Evolutionary conservation across 192 early-diverging fungal genomes (phyloP), one percentile per base, ranked within the genome.

Genomic region (Coemansia sp.): DNA sequence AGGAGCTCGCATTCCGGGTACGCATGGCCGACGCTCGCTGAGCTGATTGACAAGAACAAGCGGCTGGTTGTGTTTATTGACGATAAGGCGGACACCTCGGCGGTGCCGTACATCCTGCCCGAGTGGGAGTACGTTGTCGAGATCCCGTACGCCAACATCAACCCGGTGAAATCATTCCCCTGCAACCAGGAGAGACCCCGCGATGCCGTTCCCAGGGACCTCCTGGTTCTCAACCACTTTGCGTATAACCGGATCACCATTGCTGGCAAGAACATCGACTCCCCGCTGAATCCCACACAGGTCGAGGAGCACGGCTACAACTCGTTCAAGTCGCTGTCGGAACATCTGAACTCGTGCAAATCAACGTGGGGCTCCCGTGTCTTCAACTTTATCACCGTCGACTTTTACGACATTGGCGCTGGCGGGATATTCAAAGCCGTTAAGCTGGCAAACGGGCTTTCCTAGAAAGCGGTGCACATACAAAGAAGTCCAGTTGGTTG

Each of bases 21-120:
- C 39, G 13, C 50, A n/a, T 95, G 92, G 93, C 89, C 89, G 1
- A 93, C 91, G 7, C 77, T 92, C 2, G 69, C 67, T 1, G 55
- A 84, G 9, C 79, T 95, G 82, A 89, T 95, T 61, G 58, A 68
- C 7, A 74, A 63, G 19, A 86, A 86, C 40, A 89, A 92, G 75
- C 75, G 89, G 37, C 71, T 91, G 40, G 85, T 93, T 0, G 88
- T 87, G 39, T 90, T 88, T 71, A 64, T 88, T 9, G 90, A 92
- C 67, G 53, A 67, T 32, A 89, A 90, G 7, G 85, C 90, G 5
- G 86, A 91, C 70, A 69, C 83, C 4, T 71, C 62, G 5, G 58
- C 48, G n/a, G 88, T 89, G 5, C 67, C 81, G 6, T 83, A 83
- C 59, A 78, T 83, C 22, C 20, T 83, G 12, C 69, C 76, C 11